Base-by-base conservation (phyloP, 495 filamentous ascomycete species). In the Oidiodendron maius region DNA sequence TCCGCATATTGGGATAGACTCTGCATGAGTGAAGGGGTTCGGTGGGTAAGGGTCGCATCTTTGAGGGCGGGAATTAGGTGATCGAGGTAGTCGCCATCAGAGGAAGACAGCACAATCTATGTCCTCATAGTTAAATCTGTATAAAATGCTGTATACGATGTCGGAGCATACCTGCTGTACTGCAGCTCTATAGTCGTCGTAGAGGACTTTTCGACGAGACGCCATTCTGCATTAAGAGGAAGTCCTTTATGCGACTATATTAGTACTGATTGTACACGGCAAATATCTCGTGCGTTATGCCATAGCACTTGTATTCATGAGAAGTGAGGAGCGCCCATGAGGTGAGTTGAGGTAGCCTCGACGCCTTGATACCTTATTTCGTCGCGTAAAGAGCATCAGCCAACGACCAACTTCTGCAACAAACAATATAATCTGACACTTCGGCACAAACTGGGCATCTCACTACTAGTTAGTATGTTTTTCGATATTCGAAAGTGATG, bases 71-170 rank as follows among this genome's bases (percentile, higher is more conserved):
- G 89, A 17, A 97, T 91, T 44, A 97, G 70, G 62, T 95, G 93
- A 59, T 96, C 91, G 45, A 97, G 82, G 59, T 96, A 96, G 52
- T 99, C 93, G 47, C 81, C 78, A 51, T 97, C 94, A 4, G 89
- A 91, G 17, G 91, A 82, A 12, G 90, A 87, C 57, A 94, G 83
- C 48, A 95, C 86, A 56, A 96, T 90, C 87, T 97, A 48, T n/a
- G 41, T 13, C 25, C 13, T 4, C 4, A 6, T 5, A 17, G 35
- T n/a, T n/a, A n/a, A 30, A 30, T 30, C 12, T 12, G 5, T 30
- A 30, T 30, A 5, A 30, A 12, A 5, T 30, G 26, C 26, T 12
- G 12, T 30, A 5, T 12, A 30, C 26, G 26, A 12, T 12, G n/a
- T 30, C 26, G 26, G 26, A 5, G 12, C 43, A 28, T 62, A 71